Evolutionary conservation across 306 rosid species (phyloP).

Genomic region (Cucumis melo): DNA sequence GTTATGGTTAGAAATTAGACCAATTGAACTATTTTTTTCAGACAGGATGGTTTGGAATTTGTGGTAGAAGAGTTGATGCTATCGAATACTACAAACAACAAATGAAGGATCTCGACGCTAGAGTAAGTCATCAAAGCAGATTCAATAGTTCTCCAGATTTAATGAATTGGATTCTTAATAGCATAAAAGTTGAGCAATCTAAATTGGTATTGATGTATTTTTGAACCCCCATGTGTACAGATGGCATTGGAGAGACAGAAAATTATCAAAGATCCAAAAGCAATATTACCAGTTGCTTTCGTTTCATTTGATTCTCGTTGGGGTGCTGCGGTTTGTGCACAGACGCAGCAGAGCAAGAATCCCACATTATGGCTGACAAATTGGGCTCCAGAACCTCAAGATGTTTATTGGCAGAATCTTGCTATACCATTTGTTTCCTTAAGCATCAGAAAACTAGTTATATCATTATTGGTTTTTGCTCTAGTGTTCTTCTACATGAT

Average conservation of each 20-base stretch:
- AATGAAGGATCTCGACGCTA: conserved; percentile 50
- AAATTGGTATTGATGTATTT: not conserved
- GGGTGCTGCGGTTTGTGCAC: conserved; percentile 98
- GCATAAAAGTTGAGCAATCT: not conserved
- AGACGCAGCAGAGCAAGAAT: conserved; percentile 87
- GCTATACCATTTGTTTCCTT: conserved; percentile 91
- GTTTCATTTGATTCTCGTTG: conserved; percentile 82
- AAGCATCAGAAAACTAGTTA: conserved; percentile 55
- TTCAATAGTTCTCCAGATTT: not conserved
- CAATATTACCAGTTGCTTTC: conserved; percentile 75
- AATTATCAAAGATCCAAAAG: conserved; percentile 66
- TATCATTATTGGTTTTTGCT: conserved; percentile 59
- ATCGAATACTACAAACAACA: conserved; percentile 61
- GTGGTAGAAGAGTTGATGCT: conserved; percentile 61
- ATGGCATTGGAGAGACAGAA: conserved; percentile 65
- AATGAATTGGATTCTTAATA: not conserved
- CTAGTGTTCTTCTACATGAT: conserved; percentile 97
- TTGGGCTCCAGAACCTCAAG: conserved; percentile 98
- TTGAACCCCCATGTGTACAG: conserved; percentile 21
- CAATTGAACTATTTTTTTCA: conserved; percentile 21
- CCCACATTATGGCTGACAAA: conserved; percentile 85
- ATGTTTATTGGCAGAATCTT: conserved; percentile 76
- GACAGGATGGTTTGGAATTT: conserved; percentile 57
- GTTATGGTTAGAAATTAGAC: conserved; percentile 5
- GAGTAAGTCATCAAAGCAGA: conserved; percentile 27